phyloP scores from a whole-genome alignment of 306 rosid genomes.

The Morella rubra region DNA sequence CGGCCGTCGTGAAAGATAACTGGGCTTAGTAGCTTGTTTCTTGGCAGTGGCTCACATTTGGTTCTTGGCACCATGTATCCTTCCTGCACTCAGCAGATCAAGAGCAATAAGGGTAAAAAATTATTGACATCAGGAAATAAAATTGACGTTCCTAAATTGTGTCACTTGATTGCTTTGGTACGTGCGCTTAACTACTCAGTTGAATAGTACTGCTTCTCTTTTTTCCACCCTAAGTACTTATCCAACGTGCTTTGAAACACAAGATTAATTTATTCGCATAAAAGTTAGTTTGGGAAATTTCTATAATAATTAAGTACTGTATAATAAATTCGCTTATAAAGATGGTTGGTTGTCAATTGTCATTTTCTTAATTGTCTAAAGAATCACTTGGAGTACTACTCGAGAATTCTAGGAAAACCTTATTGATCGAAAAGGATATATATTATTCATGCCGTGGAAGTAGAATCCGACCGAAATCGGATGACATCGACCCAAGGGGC shows the following conservation, averaged over 20 bases:
- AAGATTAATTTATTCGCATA: too few species aligned
- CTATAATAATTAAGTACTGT: too few species aligned
- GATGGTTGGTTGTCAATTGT: too few species aligned
- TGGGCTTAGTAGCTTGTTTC: conserved; percentile 75
- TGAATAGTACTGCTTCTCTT: neutral
- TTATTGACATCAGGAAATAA: too few species aligned
- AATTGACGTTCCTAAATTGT: too few species aligned
- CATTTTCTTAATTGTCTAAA: too few species aligned
- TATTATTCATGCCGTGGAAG: neutral
- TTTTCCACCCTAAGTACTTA: neutral
- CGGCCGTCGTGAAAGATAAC: conserved; percentile 91
- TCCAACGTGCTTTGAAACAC: too few species aligned
- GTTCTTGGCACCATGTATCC: conserved; percentile 72
- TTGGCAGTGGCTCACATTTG: conserved; percentile 59
- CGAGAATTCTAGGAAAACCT: neutral
- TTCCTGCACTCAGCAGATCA: conserved; percentile 50
- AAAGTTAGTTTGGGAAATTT: too few species aligned
- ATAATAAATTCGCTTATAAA: too few species aligned
- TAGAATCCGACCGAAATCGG: neutral
- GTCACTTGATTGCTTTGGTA: neutral
- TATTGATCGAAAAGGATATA: neutral
- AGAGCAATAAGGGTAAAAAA: neutral
- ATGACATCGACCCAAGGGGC: neutral
- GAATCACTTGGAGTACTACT: neutral
- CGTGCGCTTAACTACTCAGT: neutral